Conservation (phyloP, 768 basidiomycete species). For the Tylopilus rubrobrunneus region DNA sequence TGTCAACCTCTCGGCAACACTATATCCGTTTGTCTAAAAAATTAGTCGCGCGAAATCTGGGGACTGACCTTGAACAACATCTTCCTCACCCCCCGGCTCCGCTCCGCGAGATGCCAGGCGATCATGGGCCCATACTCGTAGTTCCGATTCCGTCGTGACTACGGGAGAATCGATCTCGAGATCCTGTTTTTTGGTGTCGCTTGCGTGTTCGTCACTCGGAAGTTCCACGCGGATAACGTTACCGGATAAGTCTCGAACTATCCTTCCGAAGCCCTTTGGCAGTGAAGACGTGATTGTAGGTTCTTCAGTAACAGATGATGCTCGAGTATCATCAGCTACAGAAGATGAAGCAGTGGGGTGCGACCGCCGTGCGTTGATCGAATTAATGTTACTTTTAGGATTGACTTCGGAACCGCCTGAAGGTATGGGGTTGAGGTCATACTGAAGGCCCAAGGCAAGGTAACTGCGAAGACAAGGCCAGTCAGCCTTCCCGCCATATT, state of each 20-base stretch:
- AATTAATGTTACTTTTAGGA: not conserved
- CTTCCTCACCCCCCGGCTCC: not conserved
- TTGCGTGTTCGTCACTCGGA: constrained; percentile 43
- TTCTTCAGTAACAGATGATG: constrained; percentile 3
- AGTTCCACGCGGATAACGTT: constrained; percentile 71
- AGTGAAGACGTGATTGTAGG: constrained; percentile 29
- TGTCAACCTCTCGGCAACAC: constrained; percentile 1
- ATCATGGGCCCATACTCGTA: constrained; percentile 17
- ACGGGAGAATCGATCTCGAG: constrained; percentile 40
- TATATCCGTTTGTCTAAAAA: not conserved
- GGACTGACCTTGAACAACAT: constrained; percentile 34
- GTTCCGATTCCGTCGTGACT: constrained; percentile 11
- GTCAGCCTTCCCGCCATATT: not conserved
- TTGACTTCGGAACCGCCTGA: constrained; percentile 65
- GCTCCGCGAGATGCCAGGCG: not conserved
- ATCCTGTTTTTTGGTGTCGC: constrained; percentile 22
- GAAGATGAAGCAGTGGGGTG: not conserved
- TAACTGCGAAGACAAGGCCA: constrained; percentile 47
- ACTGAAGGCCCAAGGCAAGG: constrained; percentile 67
- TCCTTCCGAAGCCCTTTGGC: constrained; percentile 72
- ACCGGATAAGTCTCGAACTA: constrained; percentile 76
- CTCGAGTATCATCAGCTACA: not conserved
- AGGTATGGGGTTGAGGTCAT: constrained; percentile 61
- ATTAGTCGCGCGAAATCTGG: not conserved
- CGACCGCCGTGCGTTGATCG: not conserved